Conservation (phyloP, 805 yeast species). For the Candida peoriensis region DNA sequence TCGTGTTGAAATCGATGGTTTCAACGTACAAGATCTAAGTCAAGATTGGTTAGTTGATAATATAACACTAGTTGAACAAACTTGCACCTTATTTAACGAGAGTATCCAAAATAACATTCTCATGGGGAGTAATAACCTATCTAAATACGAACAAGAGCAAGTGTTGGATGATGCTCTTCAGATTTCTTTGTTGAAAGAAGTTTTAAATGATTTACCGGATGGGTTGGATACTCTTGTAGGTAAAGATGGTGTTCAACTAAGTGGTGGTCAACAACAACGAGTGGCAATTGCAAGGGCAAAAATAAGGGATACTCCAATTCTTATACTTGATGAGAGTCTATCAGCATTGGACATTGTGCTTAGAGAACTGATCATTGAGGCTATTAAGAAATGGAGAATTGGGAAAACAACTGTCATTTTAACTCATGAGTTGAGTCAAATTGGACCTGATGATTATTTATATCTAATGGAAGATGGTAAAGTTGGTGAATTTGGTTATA, state of each 20-base stretch:
- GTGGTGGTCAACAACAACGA: constrained; percentile 92
- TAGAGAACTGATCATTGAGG: constrained; percentile 40
- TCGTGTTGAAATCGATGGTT: constrained; percentile 49
- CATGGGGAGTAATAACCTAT: constrained; percentile 34
- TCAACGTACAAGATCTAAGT: constrained; percentile 38
- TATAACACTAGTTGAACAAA: constrained; percentile 72
- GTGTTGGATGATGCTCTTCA: constrained; percentile 40
- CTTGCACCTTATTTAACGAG: constrained; percentile 58
- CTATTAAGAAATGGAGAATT: constrained; percentile 54
- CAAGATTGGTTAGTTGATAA: constrained; percentile 52
- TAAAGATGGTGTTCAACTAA: constrained; percentile 42
- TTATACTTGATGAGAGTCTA: constrained; percentile 81
- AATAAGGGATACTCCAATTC: constrained; percentile 64
- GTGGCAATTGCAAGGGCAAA: constrained; percentile 81
- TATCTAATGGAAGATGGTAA: constrained; percentile 55
- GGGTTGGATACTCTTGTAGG: constrained; percentile 54
- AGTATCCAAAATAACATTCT: constrained; percentile 59
- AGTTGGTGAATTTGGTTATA: constrained; percentile 41
- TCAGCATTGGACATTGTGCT: constrained; percentile 68
- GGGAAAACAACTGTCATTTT: constrained; percentile 74
- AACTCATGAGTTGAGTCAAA: constrained; percentile 69
- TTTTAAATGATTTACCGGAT: constrained; percentile 43
- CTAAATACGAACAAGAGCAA: constrained; percentile 8
- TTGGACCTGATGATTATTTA: constrained; percentile 53
- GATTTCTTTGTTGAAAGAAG: constrained; percentile 46